Base-by-base conservation (phyloP, 495 filamentous ascomycete genomes). In the Penicillium psychrofluorescens region DNA sequence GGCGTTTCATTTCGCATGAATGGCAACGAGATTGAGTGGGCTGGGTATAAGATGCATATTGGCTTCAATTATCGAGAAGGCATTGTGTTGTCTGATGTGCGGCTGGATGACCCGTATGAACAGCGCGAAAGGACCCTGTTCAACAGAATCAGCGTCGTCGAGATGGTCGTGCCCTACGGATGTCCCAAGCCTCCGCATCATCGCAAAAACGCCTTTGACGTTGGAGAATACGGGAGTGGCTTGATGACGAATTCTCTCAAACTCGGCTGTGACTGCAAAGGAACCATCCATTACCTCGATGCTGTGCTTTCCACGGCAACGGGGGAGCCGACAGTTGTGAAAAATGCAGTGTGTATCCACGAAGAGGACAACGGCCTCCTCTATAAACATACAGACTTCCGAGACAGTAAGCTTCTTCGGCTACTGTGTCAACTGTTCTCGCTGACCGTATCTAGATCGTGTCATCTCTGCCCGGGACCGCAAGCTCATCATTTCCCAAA, bases 361-460 rank as follows among this genome's bases (percentile, higher is more conserved):
- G 84, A 87, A 50, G 81, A 85, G 48, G 82, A 86, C 50, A 72
- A 70, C 38, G 85, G 85, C 16, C 84, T 90, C 33, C 76, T 78
- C 4, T 90, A 83, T 77, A 91, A 91, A 53, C 86, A 91, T 63
- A 89, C 83, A 22, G 88, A 91, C 59, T 88, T 81, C 69, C 78
- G 86, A 2, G 88, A 86, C 10, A 70, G 72, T 22, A 22, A 22
- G 22, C 22, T 22, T 22, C 4, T 22, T 22, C 22, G 3, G 22
- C 2, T 22, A 22, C 22, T 22, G 22, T 22, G 6, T 22, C 22
- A 6, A 22, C 3, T 22, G 4, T 6, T 4, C 2, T 6, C 22
- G 22, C 22, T 22, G 22, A 22, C 22, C 16, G 16, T 22, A 22
- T 3, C 22, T 22, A 22, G 22, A 22, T 33, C 75, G 80, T 0